Conservation (phyloP, 2,329 filamentous ascomycete species). For the Arthrobotrys sinensis region DNA sequence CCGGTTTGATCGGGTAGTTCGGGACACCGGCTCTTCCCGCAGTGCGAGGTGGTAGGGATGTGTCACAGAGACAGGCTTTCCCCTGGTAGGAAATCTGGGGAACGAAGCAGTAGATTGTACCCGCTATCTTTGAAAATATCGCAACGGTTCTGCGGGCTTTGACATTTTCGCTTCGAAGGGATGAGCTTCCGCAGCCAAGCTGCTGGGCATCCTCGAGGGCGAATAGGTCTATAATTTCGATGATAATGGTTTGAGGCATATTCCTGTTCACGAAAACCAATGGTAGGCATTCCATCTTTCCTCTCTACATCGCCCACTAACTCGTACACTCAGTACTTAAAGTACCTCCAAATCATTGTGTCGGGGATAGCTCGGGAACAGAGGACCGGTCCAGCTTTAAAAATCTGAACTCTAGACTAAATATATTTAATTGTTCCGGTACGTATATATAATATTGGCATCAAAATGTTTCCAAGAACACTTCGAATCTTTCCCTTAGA, state of each 20-base stretch:
- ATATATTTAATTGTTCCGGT: no score
- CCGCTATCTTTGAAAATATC: background rate
- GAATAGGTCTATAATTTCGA: background rate
- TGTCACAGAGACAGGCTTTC: conserved; percentile 9
- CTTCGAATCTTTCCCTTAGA: no score
- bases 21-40: conserved; percentile 7
- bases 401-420: no score
- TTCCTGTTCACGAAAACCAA: no score
- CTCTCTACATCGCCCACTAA: no score
- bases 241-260: background rate
- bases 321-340: no score
- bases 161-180: conserved; percentile 31
- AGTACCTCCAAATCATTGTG: no score
- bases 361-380: no score
- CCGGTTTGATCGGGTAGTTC: conserved; percentile 26
- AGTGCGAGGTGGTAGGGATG: conserved; percentile 1
- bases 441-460: no score
- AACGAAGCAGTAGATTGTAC: conserved; percentile 7
- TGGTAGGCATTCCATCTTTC: no score
- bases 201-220: background rate
- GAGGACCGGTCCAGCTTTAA: no score
- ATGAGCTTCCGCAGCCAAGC: conserved; percentile 33
- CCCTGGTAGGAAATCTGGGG: conserved; percentile 23
- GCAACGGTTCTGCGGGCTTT: background rate
- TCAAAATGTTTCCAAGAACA: no score